Conservation (phyloP, 768 basidiomycete genomes). For the Strobilomyces dryophilus region DNA sequence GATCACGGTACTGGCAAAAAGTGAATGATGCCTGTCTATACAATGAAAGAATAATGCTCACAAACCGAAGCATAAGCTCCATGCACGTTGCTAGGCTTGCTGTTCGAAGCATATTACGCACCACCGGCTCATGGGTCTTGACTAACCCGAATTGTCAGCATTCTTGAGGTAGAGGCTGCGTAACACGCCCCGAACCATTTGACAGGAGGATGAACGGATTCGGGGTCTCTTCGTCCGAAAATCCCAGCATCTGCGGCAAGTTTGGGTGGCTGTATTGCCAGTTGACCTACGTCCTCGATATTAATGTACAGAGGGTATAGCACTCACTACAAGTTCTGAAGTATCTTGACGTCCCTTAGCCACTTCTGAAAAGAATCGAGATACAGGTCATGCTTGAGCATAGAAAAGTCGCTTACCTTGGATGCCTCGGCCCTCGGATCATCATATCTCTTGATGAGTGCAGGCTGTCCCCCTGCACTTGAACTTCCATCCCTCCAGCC, state of each 20-base stretch:
- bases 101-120: constrained; percentile 34
- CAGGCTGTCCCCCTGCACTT: constrained; percentile 38
- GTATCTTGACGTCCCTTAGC: constrained; percentile 46
- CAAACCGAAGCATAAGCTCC: constrained; percentile 32
- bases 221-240: constrained; percentile 40
- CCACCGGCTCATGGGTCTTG: constrained; percentile 37
- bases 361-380: constrained; percentile 34
- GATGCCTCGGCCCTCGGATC: constrained; percentile 29
- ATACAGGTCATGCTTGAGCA: not conserved
- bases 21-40: not conserved
- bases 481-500: constrained; percentile 39
- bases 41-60: constrained; percentile 11
- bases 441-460: constrained; percentile 44
- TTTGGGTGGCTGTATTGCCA: constrained; percentile 44
- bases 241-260: constrained; percentile 50
- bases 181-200: constrained; percentile 31
- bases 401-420: constrained; percentile 24
- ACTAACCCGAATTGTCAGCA: constrained; percentile 26
- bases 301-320: not conserved
- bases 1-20: constrained; percentile 37
- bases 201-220: constrained; percentile 52
- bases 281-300: not conserved
- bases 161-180: not conserved
- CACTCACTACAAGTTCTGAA: constrained; percentile 48
- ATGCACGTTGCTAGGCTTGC: constrained; percentile 37